These are phyloP conservation scores for Senna siamea DNA, from an alignment of 306 rosid species.

Conservation along the genomic window DNA sequence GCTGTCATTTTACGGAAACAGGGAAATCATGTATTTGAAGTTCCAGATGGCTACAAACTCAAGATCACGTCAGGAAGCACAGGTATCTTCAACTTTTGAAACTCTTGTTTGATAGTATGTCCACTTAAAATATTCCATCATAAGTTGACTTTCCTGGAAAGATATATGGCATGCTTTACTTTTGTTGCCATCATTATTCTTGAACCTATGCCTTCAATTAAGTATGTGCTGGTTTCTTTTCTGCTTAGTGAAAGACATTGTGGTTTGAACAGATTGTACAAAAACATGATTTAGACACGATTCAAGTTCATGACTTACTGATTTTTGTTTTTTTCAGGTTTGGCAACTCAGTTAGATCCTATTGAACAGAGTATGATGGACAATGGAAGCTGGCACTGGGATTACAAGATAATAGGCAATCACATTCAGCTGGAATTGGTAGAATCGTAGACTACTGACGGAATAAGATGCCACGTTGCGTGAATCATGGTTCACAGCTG, in stretches of 20 bases:
- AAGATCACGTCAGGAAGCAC: conserved; percentile 64
- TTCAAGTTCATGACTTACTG: conserved; percentile 1
- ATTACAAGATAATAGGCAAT: conserved; percentile 67
- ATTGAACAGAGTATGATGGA: conserved; percentile 64
- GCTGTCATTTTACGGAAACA: conserved; percentile 45
- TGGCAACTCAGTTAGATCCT: conserved; percentile 54
- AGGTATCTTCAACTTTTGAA: conserved; percentile 52
- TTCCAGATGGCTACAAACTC: conserved; percentile 83
- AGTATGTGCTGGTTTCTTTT: not conserved
- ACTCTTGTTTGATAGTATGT: conserved; percentile 18
- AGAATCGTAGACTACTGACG: conserved; percentile 51
- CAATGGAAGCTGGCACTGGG: conserved; percentile 90
- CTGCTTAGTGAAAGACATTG: conserved; percentile 2
- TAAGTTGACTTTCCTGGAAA: not conserved
- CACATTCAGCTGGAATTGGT: conserved; percentile 69
- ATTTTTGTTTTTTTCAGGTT: conserved; percentile 55
- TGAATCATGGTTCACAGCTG: conserved; percentile 89
- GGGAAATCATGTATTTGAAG: conserved; percentile 89
- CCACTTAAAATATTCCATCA: not conserved
- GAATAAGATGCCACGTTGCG: conserved; percentile 45
- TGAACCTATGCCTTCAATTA: not conserved
- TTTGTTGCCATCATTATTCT: conserved; percentile 16
- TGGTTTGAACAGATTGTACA: not conserved
- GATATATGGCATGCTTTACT: not conserved
- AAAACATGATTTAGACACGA: not conserved